Percentiles rank a stretch among this genome's conserved stretches.
Conservation (phyloP, 2,329 filamentous ascomycete species). For the Cercospora sp. region DNA sequence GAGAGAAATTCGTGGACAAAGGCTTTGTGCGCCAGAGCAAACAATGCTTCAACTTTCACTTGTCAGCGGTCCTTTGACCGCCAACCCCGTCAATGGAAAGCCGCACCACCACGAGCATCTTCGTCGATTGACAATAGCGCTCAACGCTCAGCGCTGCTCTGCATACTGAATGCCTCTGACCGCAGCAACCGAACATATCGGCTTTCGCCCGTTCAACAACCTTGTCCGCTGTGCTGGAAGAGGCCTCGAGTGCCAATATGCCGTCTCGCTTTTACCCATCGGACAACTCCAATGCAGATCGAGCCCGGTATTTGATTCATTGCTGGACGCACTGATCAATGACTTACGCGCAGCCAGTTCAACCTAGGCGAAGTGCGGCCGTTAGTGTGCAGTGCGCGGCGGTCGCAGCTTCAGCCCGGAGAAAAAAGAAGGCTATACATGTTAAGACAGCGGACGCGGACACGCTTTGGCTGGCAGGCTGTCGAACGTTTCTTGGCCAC, state of each 20-base stretch:
- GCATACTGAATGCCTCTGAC: neutral
- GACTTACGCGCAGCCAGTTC: no score
- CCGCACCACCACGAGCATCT: neutral
- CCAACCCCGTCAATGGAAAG: neutral
- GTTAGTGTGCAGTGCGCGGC: no score
- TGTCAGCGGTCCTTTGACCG: neutral
- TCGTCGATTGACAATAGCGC: neutral
- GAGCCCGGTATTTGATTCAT: no score
- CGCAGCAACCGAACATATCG: neutral
- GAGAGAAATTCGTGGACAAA: neutral
- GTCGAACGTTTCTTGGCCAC: no score
- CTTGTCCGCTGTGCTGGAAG: no score
- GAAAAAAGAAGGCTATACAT: neutral
- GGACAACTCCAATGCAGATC: neutral
- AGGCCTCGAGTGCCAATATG: neutral
- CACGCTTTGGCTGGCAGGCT: neutral
- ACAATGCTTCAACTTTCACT: conserved; percentile 4
- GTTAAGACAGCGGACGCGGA: neutral
- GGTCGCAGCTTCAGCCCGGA: no score
- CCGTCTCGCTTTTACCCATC: neutral
- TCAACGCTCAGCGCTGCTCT: neutral
- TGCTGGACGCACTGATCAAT: no score
- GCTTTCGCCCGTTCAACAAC: no score
- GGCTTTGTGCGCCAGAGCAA: neutral
- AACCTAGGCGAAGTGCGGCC: no score